These are phyloP conservation scores for Metarhizium humberi DNA, from an alignment of 2,329 filamentous ascomycete species.

Conservation along the genomic window DNA sequence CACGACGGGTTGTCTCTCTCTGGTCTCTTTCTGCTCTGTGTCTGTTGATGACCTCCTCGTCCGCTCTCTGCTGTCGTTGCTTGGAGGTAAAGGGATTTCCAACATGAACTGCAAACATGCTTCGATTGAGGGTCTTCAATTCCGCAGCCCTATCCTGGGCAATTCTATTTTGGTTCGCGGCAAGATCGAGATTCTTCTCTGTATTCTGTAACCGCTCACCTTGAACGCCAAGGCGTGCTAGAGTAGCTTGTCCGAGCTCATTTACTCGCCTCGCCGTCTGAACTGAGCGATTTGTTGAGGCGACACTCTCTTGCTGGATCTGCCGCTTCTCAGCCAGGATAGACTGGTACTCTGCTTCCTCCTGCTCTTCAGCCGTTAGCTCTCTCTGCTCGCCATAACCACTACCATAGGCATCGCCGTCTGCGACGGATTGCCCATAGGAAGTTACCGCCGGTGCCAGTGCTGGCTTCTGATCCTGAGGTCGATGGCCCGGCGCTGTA, in stretches of 20 bases:
- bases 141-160: conserved; percentile 76
- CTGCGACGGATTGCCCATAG: conserved; percentile 17
- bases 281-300: conserved; percentile 28
- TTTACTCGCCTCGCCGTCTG: conserved; percentile 34
- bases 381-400: conserved; percentile 62
- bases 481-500: conserved; percentile 40
- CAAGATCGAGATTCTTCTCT: conserved; percentile 73
- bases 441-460: conserved; percentile 10
- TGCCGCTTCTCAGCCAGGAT: conserved; percentile 47
- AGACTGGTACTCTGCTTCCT: conserved; percentile 60
- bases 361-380: conserved; percentile 72
- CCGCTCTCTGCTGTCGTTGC: conserved; percentile 52
- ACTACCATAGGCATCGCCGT: conserved; percentile 32
- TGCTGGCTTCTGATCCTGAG: conserved; percentile 25
- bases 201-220: conserved; percentile 75
- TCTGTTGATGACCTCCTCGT: conserved; percentile 60
- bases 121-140: conserved; percentile 75
- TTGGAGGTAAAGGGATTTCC: conserved; percentile 68
- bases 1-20: conserved; percentile 50
- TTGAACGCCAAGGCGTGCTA: conserved; percentile 66
- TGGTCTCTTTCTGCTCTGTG: conserved; percentile 57
- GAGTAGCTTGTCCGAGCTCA: conserved; percentile 56
- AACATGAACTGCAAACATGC: conserved; percentile 83
- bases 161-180: conserved; percentile 63
- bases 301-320: conserved; percentile 64